Evolutionary conservation across 1,139 yeast species (phyloP), one percentile per base, ranked within the genome.

Genomic region (Scheffersomyces titani): DNA sequence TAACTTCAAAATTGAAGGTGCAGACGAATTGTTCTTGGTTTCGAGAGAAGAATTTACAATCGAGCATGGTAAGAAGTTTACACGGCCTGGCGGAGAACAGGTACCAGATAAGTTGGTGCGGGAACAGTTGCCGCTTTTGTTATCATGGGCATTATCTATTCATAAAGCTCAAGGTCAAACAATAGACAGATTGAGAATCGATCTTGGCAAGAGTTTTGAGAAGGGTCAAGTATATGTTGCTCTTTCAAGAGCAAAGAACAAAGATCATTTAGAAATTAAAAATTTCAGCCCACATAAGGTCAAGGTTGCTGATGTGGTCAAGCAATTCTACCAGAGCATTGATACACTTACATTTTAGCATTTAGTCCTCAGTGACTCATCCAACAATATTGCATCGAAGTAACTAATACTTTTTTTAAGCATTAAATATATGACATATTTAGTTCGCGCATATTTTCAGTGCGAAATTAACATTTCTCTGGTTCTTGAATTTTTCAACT

Each of bases 221-320:
- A 87, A 85, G 60, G 99, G 99, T 0, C 99, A 94, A 70, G 97
- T 97, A 0, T 94, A 94, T 70, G 98, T 93, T 20, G 98, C 99
- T 0, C 77, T 93, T 46, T 90, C 97, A 47, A 83, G 99, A 73
- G 97, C 98, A 2, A 90, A 89, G 0, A 83, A 88, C 49, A 85
- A 85, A 59, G 92, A 89, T 7, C 80, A 84, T 36, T 76, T 93
- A 19, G 96, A 93, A 69, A 87, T 93, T 46, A 70, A 82, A 52
- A 91, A 92, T 60, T 93, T 92, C 69, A 78, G 83, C 54, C 85
- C 86, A 7, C 70, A 73, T 7, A 85, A 83, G 61, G 90, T 93
- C 55, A 75, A 77, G 53, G 92, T 90, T 0, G 84, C 92, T 54
- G 80, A 77, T 1, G 84, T 80, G 54, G 98, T 93, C 5, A 83